Evolutionary conservation across 129 eudicot species (phyloP).

Genomic region (Mikania micrantha): DNA sequence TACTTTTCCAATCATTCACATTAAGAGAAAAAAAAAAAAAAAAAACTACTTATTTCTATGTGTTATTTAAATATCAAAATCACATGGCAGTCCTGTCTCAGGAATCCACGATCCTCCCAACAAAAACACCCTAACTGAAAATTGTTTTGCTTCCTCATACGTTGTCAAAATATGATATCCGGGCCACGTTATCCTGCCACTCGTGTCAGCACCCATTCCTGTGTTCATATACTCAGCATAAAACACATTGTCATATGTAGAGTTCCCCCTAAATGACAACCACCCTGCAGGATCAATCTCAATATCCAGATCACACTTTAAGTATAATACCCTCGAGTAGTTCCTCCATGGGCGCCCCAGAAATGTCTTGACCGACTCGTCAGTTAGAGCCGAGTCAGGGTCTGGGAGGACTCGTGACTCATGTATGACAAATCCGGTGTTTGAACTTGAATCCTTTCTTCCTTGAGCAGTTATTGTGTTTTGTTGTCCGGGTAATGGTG

Average conservation of each 20-base stretch:
- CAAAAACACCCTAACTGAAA: slow-evolving; percentile 22
- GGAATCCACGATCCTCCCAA: slow-evolving; percentile 29
- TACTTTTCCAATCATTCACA: background rate
- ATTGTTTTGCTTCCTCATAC: slow-evolving; percentile 16
- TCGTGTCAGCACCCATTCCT: slow-evolving; percentile 30
- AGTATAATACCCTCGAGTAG: slow-evolving; percentile 25
- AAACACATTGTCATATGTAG: slow-evolving; percentile 13
- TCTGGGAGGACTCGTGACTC: slow-evolving; percentile 25
- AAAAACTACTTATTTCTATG: background rate
- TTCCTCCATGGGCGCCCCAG: slow-evolving; percentile 40
- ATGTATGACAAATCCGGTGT: slow-evolving; percentile 32
- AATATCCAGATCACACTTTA: slow-evolving; percentile 16
- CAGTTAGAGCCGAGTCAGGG: background rate
- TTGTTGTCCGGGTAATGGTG: slow-evolving; percentile 19
- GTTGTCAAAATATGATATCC: slow-evolving; percentile 25
- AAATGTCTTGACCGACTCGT: slow-evolving; percentile 15
- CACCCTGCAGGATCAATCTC: slow-evolving; percentile 31
- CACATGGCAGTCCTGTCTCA: slow-evolving; percentile 27
- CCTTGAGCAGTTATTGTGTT: slow-evolving; percentile 40
- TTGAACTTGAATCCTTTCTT: slow-evolving; percentile 19
- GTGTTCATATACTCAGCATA: slow-evolving; percentile 28
- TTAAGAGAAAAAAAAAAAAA: background rate
- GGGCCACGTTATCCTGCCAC: slow-evolving; percentile 36
- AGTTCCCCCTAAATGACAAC: slow-evolving; percentile 21
- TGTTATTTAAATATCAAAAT: slow-evolving; percentile 3